Base-by-base conservation (phyloP, 148 eudicot species). In the Camellia sinensis region DNA sequence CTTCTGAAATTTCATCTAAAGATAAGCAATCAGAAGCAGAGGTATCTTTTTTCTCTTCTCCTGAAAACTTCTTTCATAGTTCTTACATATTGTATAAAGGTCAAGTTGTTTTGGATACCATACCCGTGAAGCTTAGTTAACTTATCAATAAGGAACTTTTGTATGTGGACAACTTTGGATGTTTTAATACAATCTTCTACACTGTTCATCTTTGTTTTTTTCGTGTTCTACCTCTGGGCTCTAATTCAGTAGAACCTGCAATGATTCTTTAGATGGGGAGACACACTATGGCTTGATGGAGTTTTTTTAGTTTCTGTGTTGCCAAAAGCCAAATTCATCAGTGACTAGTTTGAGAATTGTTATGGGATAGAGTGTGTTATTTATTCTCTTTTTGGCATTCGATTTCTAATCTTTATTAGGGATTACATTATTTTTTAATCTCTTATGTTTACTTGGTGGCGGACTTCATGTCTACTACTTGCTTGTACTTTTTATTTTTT, bases 1-100 rank as follows among this genome's bases (percentile, higher is more conserved):
- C 98, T 41, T 73, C 91, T 63, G 89, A 89, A 81, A 87, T 92
- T 67, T 79, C 88, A 21, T 81, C 82, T 41, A 88, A 85, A 80
- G 92, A 88, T 77, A 83, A 85, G 81, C 91, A 84, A 57, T 77
- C 79, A 44, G 92, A 86, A 71, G 71, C 85, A 50, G 83, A 89
- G 98, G 98, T 93, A 86, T 53, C 40, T 65, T n/a, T 71, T 29
- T 41, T 41, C 73, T 14, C 66, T 57, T 21, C 61, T 29, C 40
- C 21, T 46, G 12, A 73, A 41, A 40, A 44, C 7, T 48, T 37
- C 63, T 41, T 7, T 19, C 37, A 4, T 62, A 37, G 22, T 67
- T 48, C 52, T 40, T 12, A 53, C 17, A 14, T n/a, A 15, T 72
- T 5, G 5, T n/a, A 53, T 12, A 11, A 44, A 8, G 15, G 52